Base-by-base conservation (phyloP, 2,329 filamentous ascomycete genomes). In the Neonectria hederae region DNA sequence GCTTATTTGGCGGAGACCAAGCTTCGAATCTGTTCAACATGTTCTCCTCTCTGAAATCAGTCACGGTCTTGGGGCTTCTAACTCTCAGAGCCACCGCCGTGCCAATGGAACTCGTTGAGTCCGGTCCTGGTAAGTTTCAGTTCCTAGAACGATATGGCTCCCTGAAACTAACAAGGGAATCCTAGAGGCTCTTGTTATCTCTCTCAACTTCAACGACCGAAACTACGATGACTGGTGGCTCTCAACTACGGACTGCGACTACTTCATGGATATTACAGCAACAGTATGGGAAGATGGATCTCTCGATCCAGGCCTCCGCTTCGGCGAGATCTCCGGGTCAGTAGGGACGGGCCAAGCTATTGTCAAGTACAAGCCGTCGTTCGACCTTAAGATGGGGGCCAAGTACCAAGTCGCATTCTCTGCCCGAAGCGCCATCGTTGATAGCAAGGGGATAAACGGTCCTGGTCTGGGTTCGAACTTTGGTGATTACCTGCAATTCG, bases 391-490 rank as follows among this genome's bases (percentile, higher is more conserved):
- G 17, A n/a, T 21, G 1, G 58, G 58, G 6, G 28, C 32, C 38
- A 55, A 26, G n/a, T 61, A 61, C 51, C 49, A 61, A n/a, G 21
- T 61, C 35, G 26, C 51, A 11, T 49, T 54, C 9, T 55, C 40
- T 17, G 51, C 51, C 7, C 40, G 51, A 7, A 61, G 51, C 30
- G 54, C 21, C 51, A 24, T 48, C 6, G 40, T 49, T 13, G 43
- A 30, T 24, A 10, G 21, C 8, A 3, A 4, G 9, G 58, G 51
- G 11, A 7, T 32, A 2, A 32, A 42, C 32, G 45, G n/a, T 3
- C 45, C 32, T 2, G 55, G 32, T 11, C 21, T 54, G 3, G 58
- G 58, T 13, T 35, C 40, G 7, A 52, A 61, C 32, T 61, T 61
- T 22, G 42, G 42, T 2, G 26, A 43, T 19, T 49, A 8, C 3